Evolutionary conservation across 179 eudicot species (phyloP).

Genomic region (Amaranthus tricolor): DNA sequence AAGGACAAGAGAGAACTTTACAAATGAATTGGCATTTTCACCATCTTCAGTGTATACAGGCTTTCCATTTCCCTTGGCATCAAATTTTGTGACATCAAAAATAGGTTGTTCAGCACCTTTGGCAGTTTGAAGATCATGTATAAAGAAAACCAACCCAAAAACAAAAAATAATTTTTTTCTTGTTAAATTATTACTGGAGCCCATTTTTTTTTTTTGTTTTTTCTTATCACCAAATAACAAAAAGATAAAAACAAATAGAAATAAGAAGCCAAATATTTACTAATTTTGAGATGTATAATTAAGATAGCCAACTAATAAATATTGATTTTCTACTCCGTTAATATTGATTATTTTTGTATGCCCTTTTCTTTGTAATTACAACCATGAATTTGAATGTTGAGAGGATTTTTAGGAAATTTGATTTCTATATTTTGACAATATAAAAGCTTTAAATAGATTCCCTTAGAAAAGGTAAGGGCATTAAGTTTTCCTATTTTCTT

Average conservation of each 20-base stretch:
- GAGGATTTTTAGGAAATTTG: constrained; percentile 11
- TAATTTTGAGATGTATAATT: constrained; percentile 4
- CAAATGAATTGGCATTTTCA: constrained; percentile 20
- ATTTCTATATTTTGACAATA: neutral
- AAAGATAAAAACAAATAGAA: neutral
- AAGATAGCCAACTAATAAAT: constrained; percentile 4
- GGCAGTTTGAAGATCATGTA: neutral
- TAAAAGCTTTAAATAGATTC: constrained; percentile 9
- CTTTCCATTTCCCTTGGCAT: constrained; percentile 29
- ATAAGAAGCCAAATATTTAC: constrained; percentile 7
- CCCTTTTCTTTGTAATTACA: neutral
- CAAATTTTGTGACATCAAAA: constrained; percentile 28
- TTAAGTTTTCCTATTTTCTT: too few species aligned
- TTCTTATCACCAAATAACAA: constrained; percentile 1
- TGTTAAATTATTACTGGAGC: neutral
- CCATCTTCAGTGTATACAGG: constrained; percentile 22
- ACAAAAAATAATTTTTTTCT: neutral
- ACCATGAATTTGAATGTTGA: neutral
- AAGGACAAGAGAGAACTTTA: neutral
- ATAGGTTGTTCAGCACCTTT: neutral
- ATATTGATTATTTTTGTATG: neutral
- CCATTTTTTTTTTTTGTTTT: constrained; percentile 16
- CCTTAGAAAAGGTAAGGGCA: neutral
- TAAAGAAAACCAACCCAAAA: constrained; percentile 14
- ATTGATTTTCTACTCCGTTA: neutral